Base-by-base conservation (phyloP, 2,329 filamentous ascomycete genomes). In the Botryotinia globosa region DNA sequence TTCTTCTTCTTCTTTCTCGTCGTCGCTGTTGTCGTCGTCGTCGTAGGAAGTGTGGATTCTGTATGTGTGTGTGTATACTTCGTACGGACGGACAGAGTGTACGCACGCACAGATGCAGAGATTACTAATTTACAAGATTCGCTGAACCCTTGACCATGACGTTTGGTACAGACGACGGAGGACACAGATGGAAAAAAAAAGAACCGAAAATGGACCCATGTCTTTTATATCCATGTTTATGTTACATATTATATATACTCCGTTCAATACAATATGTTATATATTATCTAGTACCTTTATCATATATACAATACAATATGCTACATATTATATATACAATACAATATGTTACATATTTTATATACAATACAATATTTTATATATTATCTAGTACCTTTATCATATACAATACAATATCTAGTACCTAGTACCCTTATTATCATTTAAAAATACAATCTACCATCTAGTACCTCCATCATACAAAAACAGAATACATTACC, bases 141-240 rank as follows among this genome's bases (percentile, higher is more conserved):
- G 37, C 39, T 44, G 25, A 44, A 63, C 61, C 61, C 61, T 63
- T 42, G 61, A 63, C 61, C 61, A 63, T 63, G 61, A 63, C 61
- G 61, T 63, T 63, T 62, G 29, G n/a, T 7, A 25, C 20, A 32
- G 8, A 32, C 8, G 7, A 54, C 39, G 39, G 39, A 42, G 39
- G 3, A 42, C 14, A 32, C 29, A 32, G 54, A 22, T 9, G 5
- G 54, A 20, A 32, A 14, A 22, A 22, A 22, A 29, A 39, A 37
- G 37, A n/a, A 29, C 16, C 37, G 59, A 62, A 62, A 42, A 42
- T 63, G 37, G 37, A 44, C 39, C 37, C 61, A 44, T 63, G 25
- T 63, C 14, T n/a, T 29, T 29, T 20, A 14, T 16, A 54, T 63
- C 37, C 61, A 44, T 42, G 14, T n/a, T n/a, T n/a, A n/a, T n/a